Percentiles rank a stretch among this genome's conserved stretches.
These are phyloP conservation scores for Kokia cookei DNA, from an alignment of 441 rosid species.

Conservation along the genomic window DNA sequence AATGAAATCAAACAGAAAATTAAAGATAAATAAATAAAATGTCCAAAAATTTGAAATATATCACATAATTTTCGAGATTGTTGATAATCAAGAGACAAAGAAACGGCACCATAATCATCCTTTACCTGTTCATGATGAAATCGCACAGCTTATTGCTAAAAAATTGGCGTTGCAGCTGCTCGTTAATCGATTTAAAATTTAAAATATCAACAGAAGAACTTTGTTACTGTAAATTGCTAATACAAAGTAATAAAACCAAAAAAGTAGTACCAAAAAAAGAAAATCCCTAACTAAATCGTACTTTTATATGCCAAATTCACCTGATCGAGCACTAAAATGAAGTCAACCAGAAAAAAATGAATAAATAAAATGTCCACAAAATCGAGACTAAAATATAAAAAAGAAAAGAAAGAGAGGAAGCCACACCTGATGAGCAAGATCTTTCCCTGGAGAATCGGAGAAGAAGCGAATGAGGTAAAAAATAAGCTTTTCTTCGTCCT, in stretches of 20 bases:
- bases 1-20: neutral
- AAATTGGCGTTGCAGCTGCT: neutral
- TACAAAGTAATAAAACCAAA: neutral
- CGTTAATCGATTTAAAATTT: neutral
- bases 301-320: neutral
- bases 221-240: neutral
- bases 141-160: neutral
- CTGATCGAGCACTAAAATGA: neutral
- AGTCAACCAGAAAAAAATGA: neutral
- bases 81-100: constrained; percentile 68
- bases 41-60: neutral
- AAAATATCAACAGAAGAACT: neutral
- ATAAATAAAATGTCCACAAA: neutral
- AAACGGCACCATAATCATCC: constrained; percentile 47
- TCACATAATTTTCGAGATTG: constrained; percentile 55
- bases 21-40: neutral
- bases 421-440: constrained; percentile 62
- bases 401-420: neutral
- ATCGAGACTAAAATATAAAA: neutral
- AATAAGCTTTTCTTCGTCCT: constrained; percentile 49
- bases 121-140: constrained; percentile 45
- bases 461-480: constrained; percentile 64
- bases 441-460: constrained; percentile 45
- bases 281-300: neutral
- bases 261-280: neutral